These are phyloP conservation scores for Wallacemonas sp. DNA, from an alignment of 208 protist species.

Conservation along the genomic window DNA sequence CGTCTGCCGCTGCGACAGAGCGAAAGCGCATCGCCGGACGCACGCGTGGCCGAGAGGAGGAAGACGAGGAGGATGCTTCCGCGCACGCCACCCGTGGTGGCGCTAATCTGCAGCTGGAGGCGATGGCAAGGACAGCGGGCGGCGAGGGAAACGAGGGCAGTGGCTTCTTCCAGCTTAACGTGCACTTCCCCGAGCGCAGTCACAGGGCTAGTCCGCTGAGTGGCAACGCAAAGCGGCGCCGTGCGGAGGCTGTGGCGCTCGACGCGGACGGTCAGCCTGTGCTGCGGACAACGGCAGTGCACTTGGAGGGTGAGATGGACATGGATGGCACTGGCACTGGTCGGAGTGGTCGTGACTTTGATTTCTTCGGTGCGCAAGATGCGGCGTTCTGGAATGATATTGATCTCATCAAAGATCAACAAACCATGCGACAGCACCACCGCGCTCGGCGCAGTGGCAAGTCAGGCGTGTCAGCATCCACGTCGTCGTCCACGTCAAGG, in stretches of 20 bases:
- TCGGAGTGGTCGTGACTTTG: conserved; percentile 40
- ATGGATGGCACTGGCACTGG: background rate
- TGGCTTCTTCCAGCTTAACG: conserved; percentile 53
- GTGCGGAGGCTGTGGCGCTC: conserved; percentile 41
- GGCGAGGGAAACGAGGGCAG: background rate
- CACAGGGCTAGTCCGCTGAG: background rate
- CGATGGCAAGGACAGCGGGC: background rate
- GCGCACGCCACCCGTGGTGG: no score
- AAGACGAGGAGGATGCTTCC: conserved; percentile 23
- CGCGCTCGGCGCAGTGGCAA: conserved; percentile 6
- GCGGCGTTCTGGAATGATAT: conserved; percentile 74
- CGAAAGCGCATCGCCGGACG: conserved; percentile 43
- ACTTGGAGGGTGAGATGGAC: conserved; percentile 1
- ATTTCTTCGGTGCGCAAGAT: conserved; percentile 72
- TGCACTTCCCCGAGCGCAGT: conserved; percentile 29
- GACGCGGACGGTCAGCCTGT: conserved; percentile 32
- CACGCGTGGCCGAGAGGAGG: conserved; percentile 59
- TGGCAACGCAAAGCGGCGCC: conserved; percentile 34
- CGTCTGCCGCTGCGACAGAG: conserved; percentile 1
- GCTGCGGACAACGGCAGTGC: conserved; percentile 53
- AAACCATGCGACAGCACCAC: conserved; percentile 29
- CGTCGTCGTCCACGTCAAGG: background rate
- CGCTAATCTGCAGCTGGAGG: no score
- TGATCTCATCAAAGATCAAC: conserved; percentile 56
- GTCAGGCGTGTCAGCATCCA: background rate